These are phyloP conservation scores for Leccinum longicurvipes DNA, from an alignment of 768 basidiomycete species.

Conservation along the genomic window DNA sequence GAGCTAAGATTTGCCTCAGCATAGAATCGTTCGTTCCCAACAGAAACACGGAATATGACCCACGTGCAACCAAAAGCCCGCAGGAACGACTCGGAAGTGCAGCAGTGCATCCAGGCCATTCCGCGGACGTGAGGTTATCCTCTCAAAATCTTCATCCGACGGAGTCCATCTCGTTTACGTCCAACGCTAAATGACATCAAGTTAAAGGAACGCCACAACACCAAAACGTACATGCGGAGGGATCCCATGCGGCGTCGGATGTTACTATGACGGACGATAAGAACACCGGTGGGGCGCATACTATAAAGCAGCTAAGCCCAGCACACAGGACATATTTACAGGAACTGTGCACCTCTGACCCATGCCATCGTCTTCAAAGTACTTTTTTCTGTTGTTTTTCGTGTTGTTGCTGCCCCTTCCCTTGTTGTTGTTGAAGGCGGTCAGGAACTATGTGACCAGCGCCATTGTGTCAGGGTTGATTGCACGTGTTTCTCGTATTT, in stretches of 20 bases:
- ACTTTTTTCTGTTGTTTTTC: constrained; percentile 19
- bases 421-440: background rate
- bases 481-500: constrained; percentile 17
- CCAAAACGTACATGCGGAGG: background rate
- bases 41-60: background rate
- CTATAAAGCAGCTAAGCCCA: constrained; percentile 12
- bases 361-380: constrained; percentile 10
- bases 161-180: background rate
- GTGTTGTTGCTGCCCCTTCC: constrained; percentile 1
- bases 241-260: background rate
- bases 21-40: background rate
- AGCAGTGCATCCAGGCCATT: background rate
- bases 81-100: background rate
- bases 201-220: background rate
- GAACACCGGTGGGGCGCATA: background rate
- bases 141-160: background rate
- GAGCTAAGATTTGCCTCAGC: background rate
- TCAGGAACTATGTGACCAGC: background rate
- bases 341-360: background rate
- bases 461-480: background rate
- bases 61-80: background rate
- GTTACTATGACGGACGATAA: background rate
- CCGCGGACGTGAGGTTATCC: background rate
- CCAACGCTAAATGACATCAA: background rate
- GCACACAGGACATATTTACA: background rate